A percentile compares a stretch with the other conserved stretches of the same genome.
Conservation (phyloP, 768 basidiomycete species). For the Podaxis pistillaris region DNA sequence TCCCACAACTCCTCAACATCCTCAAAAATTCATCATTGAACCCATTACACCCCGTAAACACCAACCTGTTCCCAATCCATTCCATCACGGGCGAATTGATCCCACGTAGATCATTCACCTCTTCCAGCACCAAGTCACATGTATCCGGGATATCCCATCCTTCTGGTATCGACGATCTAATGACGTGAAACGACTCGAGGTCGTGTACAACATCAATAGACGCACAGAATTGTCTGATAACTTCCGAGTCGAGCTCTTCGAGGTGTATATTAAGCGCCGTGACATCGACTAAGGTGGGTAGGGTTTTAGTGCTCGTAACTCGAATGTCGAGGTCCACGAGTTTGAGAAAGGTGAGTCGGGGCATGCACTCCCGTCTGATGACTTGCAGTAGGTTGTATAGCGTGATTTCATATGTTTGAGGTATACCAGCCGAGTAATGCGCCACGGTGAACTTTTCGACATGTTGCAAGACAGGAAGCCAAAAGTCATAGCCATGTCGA, state of each 20-base stretch:
- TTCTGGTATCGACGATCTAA: conserved; percentile 16
- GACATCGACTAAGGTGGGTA: conserved; percentile 2
- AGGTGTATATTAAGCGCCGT: conserved; percentile 17
- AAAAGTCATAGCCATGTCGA: conserved; percentile 4
- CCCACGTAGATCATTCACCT: conserved; percentile 16
- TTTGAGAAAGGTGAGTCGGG: conserved; percentile 17
- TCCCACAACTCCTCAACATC: conserved; percentile 12
- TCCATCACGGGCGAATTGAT: conserved; percentile 14
- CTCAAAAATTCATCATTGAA: conserved; percentile 18
- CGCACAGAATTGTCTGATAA: conserved; percentile 14
- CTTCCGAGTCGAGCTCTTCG: conserved; percentile 17
- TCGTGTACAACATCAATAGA: conserved; percentile 11
- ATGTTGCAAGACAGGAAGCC: conserved; percentile 12
- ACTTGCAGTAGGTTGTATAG: conserved; percentile 11
- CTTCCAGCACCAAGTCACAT: conserved; percentile 15
- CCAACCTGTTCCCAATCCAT: conserved; percentile 20
- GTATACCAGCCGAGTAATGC: conserved; percentile 3
- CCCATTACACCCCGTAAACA: conserved; percentile 15
- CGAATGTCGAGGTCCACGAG: conserved; percentile 17
- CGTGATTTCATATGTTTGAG: conserved; percentile 5
- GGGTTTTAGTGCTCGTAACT: not conserved
- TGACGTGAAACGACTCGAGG: conserved; percentile 17
- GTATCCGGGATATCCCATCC: conserved; percentile 16
- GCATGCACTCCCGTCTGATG: conserved; percentile 10
- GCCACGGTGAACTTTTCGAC: conserved; percentile 17